A percentile compares a stretch with the other conserved stretches of the same genome.
Conservation (phyloP, 202 grass and related monocot genomes). For the Alloteropsis angusta region DNA sequence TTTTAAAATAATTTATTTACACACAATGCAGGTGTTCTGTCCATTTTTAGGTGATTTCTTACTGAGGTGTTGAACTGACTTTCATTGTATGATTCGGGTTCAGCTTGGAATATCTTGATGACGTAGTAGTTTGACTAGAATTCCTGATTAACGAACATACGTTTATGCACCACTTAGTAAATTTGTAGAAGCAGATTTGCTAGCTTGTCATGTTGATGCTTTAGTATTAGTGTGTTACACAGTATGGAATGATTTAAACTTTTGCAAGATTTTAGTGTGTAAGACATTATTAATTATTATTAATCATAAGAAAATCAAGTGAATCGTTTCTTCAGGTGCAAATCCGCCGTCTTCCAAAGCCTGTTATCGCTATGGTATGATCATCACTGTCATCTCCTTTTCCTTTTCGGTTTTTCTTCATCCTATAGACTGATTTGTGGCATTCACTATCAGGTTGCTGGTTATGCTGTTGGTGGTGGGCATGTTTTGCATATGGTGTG, state of each 20-base stretch:
- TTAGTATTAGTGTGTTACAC: neutral
- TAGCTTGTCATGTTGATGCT: neutral
- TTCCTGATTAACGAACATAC: neutral
- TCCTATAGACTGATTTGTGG: neutral
- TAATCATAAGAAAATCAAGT: neutral
- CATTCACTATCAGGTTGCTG: slow-evolving; percentile 53
- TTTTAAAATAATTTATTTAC: neutral
- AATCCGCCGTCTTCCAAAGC: slow-evolving; percentile 87
- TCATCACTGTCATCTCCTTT: neutral
- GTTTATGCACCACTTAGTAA: neutral
- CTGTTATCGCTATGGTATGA: slow-evolving; percentile 81
- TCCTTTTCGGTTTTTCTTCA: neutral
- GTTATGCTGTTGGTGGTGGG: slow-evolving; percentile 88
- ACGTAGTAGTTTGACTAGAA: neutral
- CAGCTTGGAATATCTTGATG: neutral
- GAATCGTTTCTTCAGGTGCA: slow-evolving; percentile 46
- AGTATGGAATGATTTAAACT: neutral
- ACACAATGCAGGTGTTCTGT: neutral
- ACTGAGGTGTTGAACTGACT: neutral
- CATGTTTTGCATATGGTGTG: slow-evolving; percentile 96
- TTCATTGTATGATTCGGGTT: neutral
- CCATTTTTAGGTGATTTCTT: neutral
- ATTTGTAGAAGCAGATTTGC: neutral
- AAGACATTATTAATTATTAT: neutral
- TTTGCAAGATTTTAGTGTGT: neutral